Evolutionary conservation across 176 grass and related monocot genomes (phyloP), one percentile per base, ranked within the genome.

Genomic region (Cenchrus fungigraminus): DNA sequence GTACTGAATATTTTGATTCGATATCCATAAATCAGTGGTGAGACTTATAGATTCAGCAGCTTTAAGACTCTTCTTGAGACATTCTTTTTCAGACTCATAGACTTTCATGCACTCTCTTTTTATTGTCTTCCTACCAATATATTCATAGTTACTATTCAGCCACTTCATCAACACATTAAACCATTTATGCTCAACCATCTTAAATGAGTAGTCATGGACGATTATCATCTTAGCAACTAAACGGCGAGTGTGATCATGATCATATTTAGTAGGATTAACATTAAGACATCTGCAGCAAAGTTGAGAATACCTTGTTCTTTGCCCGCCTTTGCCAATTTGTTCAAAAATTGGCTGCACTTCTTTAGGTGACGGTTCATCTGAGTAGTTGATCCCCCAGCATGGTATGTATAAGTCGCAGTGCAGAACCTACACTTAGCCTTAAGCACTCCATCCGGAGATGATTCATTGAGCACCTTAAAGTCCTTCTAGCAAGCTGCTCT

Each of bases 281-380:
- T 19, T 8, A 32, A 47, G 22, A 12, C 13, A 22, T 6, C 46
- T 29, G 50, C 9, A 74, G 4, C 12, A 54, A 74, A 55, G 11
- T 53, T 55, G 1, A 73, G 71, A 16, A 12, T 73, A 73, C 71
- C 71, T 73, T 73, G 47, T 29, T 47, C 25, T 73, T 73, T 73
- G 53, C 6, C 6, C 4, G 71, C 25, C 46, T 31, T 53, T 73
- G 47, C 71, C 11, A 53, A 3, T 5, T 73, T 73, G 40, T 70
- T 70, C 67, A 70, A 11, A 46, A 46, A 70, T 8, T 19, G 43
- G 11, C 43, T 22, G 12, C 44, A 71, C 44, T 12, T 71, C 16
- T n/a, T 6, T 47, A 71, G 43, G 44, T 71, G 68, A 6, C 69
- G 9, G 20, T 72, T 72, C 8, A 72, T 1, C 20, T 50, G 31